Percentiles rank a stretch among this genome's conserved stretches.
Evolutionary conservation across 805 yeast genomes (phyloP).

Genomic region (Teunomyces lycoperdinae): DNA sequence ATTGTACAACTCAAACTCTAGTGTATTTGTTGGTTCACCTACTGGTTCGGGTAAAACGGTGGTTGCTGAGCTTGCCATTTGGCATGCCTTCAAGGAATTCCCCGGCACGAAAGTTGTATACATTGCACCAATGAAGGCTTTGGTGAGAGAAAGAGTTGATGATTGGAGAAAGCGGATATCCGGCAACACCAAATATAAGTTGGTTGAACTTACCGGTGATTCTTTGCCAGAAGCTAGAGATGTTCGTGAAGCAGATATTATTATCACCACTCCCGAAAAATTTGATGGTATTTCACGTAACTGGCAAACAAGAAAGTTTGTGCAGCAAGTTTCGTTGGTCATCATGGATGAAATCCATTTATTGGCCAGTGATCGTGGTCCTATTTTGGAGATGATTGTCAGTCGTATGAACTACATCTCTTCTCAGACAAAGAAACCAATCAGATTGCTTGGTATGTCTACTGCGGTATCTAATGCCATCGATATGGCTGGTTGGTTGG

Average conservation of each 20-base stretch:
- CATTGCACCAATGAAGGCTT: constrained; percentile 88
- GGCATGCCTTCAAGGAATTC: constrained; percentile 87
- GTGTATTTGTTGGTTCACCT: constrained; percentile 93
- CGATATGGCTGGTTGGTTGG: constrained; percentile 84
- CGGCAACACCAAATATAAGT: constrained; percentile 42
- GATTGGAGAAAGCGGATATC: constrained; percentile 67
- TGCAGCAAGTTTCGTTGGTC: constrained; percentile 68
- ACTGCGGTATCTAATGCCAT: constrained; percentile 85
- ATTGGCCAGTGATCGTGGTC: constrained; percentile 83
- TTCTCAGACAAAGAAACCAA: constrained; percentile 55
- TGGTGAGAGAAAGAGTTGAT: constrained; percentile 78
- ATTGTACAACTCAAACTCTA: constrained; percentile 71
- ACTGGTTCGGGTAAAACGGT: constrained; percentile 97
- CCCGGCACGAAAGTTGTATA: constrained; percentile 82
- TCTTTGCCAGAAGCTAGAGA: constrained; percentile 69
- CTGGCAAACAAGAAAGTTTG: constrained; percentile 78
- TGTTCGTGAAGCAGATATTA: constrained; percentile 66
- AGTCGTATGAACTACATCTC: constrained; percentile 77
- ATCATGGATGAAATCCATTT: constrained; percentile 86
- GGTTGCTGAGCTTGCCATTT: constrained; percentile 93
- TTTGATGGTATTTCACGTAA: constrained; percentile 85
- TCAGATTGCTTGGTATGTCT: constrained; percentile 72
- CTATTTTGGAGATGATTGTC: constrained; percentile 85
- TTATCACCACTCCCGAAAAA: constrained; percentile 82
- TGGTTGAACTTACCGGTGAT: constrained; percentile 83